Conservation (phyloP, 163 green algal species). For the Chlamydomonas reinhardtii region DNA sequence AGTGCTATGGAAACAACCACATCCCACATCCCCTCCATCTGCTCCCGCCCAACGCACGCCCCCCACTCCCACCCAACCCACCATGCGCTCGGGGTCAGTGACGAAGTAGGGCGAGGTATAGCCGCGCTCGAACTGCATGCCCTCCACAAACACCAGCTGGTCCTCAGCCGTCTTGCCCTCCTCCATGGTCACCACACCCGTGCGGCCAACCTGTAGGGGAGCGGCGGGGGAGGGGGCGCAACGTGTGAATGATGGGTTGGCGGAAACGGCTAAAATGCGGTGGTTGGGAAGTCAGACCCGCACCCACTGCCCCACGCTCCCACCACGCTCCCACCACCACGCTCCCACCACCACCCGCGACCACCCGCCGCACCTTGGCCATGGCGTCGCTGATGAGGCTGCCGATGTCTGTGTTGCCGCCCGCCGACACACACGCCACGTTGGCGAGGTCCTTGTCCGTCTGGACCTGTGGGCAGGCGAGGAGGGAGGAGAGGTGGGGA, state of each 20-base stretch:
- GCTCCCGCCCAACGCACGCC: too few species aligned
- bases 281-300: too few species aligned
- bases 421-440: conserved; percentile 96
- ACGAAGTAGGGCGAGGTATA: conserved; percentile 99
- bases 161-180: conserved; percentile 97
- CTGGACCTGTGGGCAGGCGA: conserved; percentile 70
- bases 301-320: too few species aligned
- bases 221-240: neutral
- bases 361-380: conserved; percentile 79
- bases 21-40: too few species aligned
- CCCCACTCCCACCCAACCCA: conserved; percentile 45
- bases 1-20: too few species aligned
- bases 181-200: conserved; percentile 99
- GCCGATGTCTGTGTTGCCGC: conserved; percentile 87
- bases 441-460: conserved; percentile 93
- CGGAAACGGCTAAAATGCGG: too few species aligned
- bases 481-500: too few species aligned
- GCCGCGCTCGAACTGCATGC: conserved; percentile 99
- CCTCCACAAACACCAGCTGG: conserved; percentile 97
- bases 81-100: conserved; percentile 99
- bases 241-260: neutral
- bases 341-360: neutral
- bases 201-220: conserved; percentile 53
- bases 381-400: conserved; percentile 97
- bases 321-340: neutral